phyloP scores from a whole-genome alignment of 345 rosid species.

The Orychophragmus violaceus region DNA sequence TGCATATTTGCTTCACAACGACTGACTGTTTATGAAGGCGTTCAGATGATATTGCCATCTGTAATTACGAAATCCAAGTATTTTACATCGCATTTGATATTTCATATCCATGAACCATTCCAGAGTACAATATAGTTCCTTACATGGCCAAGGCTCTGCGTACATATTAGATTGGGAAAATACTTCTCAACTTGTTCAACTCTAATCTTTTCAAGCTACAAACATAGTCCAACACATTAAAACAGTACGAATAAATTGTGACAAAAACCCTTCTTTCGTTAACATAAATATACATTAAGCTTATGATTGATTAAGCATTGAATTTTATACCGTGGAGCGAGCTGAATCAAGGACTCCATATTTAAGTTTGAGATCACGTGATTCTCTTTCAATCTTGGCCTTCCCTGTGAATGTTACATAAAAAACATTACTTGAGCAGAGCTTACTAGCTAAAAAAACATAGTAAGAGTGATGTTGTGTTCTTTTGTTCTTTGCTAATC shows the following conservation, averaged over 20 bases:
- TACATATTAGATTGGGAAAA: slow-evolving; percentile 72
- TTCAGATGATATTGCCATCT: slow-evolving; percentile 91
- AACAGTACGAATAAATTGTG: not conserved
- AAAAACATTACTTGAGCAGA: not conserved
- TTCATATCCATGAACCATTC: not conserved
- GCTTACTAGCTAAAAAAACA: too few species aligned
- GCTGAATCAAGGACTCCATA: slow-evolving; percentile 72
- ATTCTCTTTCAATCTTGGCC: slow-evolving; percentile 49
- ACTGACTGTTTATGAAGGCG: slow-evolving; percentile 87
- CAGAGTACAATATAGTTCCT: slow-evolving; percentile 18
- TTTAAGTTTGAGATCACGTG: slow-evolving; percentile 48
- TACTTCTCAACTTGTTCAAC: slow-evolving; percentile 69
- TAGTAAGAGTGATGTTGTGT: too few species aligned
- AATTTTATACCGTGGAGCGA: slow-evolving; percentile 39
- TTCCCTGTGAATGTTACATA: slow-evolving; percentile 42
- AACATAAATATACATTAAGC: not conserved
- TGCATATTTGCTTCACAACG: slow-evolving; percentile 81
- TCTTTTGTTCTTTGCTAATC: too few species aligned
- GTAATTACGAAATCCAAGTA: slow-evolving; percentile 22
- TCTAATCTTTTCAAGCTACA: slow-evolving; percentile 63
- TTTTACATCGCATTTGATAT: not conserved
- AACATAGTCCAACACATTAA: slow-evolving; percentile 1
- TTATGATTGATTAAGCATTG: too few species aligned
- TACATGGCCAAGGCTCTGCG: slow-evolving; percentile 79
- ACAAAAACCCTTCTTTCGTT: not conserved